phyloP scores from a whole-genome alignment of 139 green algal species.

The Auxenochlorella pyrenoidosa region DNA sequence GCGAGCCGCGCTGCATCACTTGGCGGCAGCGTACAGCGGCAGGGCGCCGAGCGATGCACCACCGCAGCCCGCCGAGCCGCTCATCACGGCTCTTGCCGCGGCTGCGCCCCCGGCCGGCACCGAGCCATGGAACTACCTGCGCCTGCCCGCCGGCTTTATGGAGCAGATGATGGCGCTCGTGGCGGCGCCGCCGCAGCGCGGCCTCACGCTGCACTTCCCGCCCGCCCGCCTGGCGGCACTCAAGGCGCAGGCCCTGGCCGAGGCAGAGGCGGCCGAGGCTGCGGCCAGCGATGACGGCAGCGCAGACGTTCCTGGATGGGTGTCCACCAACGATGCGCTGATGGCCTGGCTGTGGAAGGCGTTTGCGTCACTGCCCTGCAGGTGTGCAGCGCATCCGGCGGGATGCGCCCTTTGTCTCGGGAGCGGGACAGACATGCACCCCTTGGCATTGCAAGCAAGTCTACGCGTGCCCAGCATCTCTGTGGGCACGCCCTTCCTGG shows the following conservation, averaged over 20 bases:
- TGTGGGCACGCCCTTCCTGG: too few species aligned
- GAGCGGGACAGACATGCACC: too few species aligned
- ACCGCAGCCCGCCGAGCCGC: not conserved
- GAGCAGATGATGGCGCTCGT: not conserved
- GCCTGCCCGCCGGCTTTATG: not conserved
- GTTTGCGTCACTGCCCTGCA: slow-evolving; percentile 7
- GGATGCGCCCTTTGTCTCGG: too few species aligned
- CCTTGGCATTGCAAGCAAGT: too few species aligned
- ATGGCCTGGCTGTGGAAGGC: slow-evolving; percentile 13
- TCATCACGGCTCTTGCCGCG: not conserved
- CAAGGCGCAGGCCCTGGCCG: not conserved
- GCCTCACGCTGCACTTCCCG: not conserved
- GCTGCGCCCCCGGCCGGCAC: not conserved
- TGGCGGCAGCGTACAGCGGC: not conserved
- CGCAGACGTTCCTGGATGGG: not conserved
- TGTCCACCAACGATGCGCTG: slow-evolving; percentile 8
- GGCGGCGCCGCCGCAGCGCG: not conserved
- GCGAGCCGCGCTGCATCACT: not conserved
- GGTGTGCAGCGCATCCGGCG: too few species aligned
- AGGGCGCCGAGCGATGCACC: not conserved
- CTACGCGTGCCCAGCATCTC: too few species aligned
- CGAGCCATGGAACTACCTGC: not conserved
- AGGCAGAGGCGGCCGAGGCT: not conserved
- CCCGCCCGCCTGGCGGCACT: not conserved
- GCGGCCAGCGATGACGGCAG: not conserved